phyloP scores from a whole-genome alignment of 768 basidiomycete species.

The Hericium rajendrae region DNA sequence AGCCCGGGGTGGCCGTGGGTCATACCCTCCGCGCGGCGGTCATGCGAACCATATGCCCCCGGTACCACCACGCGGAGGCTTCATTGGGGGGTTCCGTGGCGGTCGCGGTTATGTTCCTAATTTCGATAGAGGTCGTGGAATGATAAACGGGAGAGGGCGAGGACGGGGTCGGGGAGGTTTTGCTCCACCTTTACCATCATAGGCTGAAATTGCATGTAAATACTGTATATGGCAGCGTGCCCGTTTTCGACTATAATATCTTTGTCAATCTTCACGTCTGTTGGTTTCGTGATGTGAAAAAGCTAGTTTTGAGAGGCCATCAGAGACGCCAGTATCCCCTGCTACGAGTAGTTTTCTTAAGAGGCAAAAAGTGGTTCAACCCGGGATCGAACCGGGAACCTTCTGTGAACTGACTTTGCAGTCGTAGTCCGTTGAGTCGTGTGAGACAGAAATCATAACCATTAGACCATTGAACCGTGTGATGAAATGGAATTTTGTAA shows the following conservation, averaged over 20 bases:
- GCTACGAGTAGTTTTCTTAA: not conserved
- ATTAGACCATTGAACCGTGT: slow-evolving; percentile 18
- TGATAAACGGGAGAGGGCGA: not conserved
- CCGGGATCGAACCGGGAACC: slow-evolving; percentile 19
- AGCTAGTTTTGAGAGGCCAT: no score
- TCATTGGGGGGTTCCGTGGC: slow-evolving; percentile 11
- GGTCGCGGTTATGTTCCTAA: slow-evolving; percentile 22
- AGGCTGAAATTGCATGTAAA: not conserved
- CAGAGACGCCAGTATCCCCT: no score
- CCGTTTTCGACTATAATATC: no score
- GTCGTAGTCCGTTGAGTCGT: not conserved
- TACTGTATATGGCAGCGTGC: no score
- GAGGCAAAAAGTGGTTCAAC: slow-evolving; percentile 13
- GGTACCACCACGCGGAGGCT: slow-evolving; percentile 16
- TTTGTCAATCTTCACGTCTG: no score
- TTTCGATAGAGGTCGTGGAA: slow-evolving; percentile 24
- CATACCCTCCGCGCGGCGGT: slow-evolving; percentile 3
- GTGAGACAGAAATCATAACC: slow-evolving; percentile 21
- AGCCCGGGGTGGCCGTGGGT: not conserved
- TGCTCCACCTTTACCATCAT: slow-evolving; percentile 3
- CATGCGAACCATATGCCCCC: slow-evolving; percentile 8
- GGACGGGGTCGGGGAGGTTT: slow-evolving; percentile 1
- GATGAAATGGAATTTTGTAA: no score
- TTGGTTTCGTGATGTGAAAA: no score
- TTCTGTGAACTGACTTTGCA: slow-evolving; percentile 9